Percentiles rank a stretch among this genome's conserved stretches.
Evolutionary conservation across 2,329 filamentous ascomycete genomes (phyloP).

Genomic region (Penicillium psychrosexuale): DNA sequence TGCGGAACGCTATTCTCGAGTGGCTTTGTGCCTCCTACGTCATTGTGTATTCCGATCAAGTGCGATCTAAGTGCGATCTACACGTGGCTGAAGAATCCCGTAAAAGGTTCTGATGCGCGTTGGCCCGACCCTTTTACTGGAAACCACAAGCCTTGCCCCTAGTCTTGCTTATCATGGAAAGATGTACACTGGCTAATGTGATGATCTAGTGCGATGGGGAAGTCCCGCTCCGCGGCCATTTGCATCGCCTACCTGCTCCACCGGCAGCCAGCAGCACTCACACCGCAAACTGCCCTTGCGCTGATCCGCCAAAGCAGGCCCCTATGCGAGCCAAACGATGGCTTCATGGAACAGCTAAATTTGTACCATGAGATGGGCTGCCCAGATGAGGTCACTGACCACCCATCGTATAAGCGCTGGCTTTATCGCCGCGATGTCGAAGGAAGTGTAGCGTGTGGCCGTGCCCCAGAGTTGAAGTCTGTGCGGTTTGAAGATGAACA

Average conservation of each 20-base stretch:
- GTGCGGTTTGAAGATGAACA: conserved; percentile 69
- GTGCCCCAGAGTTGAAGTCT: conserved; percentile 70
- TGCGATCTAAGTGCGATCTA: conserved; percentile 19
- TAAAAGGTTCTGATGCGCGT: background rate
- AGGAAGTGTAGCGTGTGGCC: conserved; percentile 66
- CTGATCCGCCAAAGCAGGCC: conserved; percentile 68
- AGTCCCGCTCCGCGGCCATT: conserved; percentile 84
- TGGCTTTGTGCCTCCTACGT: conserved; percentile 14
- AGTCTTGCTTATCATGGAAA: background rate
- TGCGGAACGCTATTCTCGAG: background rate
- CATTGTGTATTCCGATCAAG: conserved; percentile 10
- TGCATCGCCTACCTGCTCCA: conserved; percentile 81
- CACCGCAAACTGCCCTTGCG: conserved; percentile 63
- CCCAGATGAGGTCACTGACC: conserved; percentile 63
- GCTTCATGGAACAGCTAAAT: conserved; percentile 85
- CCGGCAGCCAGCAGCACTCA: conserved; percentile 54
- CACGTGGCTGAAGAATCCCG: conserved; percentile 9
- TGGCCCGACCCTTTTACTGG: conserved; percentile 2
- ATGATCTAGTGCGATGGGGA: conserved; percentile 81
- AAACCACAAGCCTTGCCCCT: background rate
- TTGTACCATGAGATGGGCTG: conserved; percentile 87
- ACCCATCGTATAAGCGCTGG: conserved; percentile 79
- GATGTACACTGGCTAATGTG: conserved; percentile 9
- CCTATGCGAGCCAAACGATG: conserved; percentile 82
- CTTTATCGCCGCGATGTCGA: conserved; percentile 64